Percentiles rank a stretch among this genome's conserved stretches.
These are phyloP conservation scores for Pterulicium gracile DNA, from an alignment of 1,284 basidiomycete genomes.

Conservation along the genomic window DNA sequence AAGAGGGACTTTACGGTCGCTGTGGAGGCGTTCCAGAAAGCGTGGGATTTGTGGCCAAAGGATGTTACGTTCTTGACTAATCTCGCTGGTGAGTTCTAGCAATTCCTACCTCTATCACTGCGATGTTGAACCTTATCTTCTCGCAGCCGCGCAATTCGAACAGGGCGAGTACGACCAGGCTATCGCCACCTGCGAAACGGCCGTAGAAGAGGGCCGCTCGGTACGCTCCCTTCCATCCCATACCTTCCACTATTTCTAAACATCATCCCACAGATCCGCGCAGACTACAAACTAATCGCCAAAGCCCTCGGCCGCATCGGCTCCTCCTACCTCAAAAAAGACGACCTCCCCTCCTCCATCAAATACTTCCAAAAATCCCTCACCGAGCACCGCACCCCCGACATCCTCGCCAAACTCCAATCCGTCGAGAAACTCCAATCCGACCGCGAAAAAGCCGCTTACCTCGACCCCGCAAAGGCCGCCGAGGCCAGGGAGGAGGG, in stretches of 20 bases:
- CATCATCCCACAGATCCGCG: slow-evolving; percentile 42
- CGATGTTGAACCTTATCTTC: slow-evolving; percentile 5
- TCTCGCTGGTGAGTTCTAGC: slow-evolving; percentile 51
- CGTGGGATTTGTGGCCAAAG: slow-evolving; percentile 91
- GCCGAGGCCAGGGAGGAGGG: slow-evolving; percentile 86
- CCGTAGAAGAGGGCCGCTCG: slow-evolving; percentile 85
- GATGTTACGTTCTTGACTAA: slow-evolving; percentile 94
- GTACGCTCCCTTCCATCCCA: slow-evolving; percentile 23
- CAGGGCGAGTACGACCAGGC: slow-evolving; percentile 84
- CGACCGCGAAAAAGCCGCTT: slow-evolving; percentile 74
- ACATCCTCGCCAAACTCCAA: slow-evolving; percentile 86
- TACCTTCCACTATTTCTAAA: slow-evolving; percentile 5
- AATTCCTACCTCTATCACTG: slow-evolving; percentile 2
- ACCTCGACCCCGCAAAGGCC: slow-evolving; percentile 84
- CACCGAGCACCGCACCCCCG: slow-evolving; percentile 94
- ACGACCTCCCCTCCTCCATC: slow-evolving; percentile 71
- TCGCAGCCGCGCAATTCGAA: slow-evolving; percentile 84
- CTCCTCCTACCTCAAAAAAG: slow-evolving; percentile 76
- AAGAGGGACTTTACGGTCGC: slow-evolving; percentile 72
- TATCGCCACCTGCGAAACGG: slow-evolving; percentile 90
- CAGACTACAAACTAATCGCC: slow-evolving; percentile 73
- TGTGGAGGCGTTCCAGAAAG: slow-evolving; percentile 65
- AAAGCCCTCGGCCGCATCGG: slow-evolving; percentile 90
- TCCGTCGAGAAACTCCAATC: slow-evolving; percentile 73
- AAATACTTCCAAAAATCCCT: slow-evolving; percentile 89